A percentile compares a stretch with the other conserved stretches of the same genome.
These are phyloP conservation scores for Lophium mytilinum DNA, from an alignment of 495 filamentous ascomycete genomes.

Conservation along the genomic window DNA sequence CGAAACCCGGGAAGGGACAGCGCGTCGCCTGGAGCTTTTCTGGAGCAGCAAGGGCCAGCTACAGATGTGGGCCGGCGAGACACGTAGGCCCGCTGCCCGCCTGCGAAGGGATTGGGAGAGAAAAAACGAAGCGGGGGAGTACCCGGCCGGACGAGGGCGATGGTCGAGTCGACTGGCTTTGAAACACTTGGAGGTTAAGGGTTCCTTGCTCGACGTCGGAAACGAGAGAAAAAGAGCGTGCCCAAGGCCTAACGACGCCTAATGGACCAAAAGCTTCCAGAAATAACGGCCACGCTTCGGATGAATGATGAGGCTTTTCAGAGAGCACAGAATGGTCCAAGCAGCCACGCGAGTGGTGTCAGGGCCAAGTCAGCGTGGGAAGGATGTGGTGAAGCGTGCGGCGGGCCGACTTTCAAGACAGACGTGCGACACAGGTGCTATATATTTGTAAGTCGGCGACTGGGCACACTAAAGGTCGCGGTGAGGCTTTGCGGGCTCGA, in stretches of 20 bases:
- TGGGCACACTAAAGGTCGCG: constrained; percentile 1
- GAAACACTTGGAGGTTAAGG: not conserved
- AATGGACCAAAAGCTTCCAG: not conserved
- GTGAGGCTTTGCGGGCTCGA: not conserved
- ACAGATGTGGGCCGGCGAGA: constrained; percentile 7
- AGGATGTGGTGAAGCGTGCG: constrained; percentile 14
- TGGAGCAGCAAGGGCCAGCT: no score
- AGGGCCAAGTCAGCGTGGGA: not conserved
- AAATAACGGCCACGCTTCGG: not conserved
- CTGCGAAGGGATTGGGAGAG: not conserved
- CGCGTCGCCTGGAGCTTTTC: no score
- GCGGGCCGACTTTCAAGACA: constrained; percentile 19
- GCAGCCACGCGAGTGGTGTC: not conserved
- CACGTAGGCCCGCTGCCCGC: constrained; percentile 18
- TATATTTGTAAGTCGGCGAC: constrained; percentile 19
- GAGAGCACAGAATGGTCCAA: constrained; percentile 15
- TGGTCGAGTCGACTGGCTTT: not conserved
- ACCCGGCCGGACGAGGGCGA: not conserved
- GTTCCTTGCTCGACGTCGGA: not conserved
- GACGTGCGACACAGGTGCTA: constrained; percentile 20
- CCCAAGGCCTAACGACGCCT: not conserved
- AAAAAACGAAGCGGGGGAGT: not conserved
- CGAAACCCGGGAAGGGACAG: constrained; percentile 13
- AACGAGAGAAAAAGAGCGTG: not conserved
- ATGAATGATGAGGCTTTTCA: not conserved